Percentiles rank a stretch among this genome's conserved stretches.
phyloP scores from a whole-genome alignment of 108 stramenopile genomes.

The Nannochloropsis oceanica region DNA sequence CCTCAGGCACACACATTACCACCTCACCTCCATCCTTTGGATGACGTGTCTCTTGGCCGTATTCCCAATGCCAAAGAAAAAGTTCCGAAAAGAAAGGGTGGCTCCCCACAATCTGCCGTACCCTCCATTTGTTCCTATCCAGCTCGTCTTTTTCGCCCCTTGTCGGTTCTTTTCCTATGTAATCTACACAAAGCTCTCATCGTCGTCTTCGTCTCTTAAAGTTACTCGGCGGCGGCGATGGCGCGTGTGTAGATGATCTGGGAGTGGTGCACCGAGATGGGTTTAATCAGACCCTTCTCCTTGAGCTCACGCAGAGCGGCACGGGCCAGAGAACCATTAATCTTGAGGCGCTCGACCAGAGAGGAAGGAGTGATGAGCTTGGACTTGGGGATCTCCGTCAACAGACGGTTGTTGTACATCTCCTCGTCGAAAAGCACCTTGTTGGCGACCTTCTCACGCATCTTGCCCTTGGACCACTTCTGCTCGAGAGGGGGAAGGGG shows the following conservation, averaged over 20 bases:
- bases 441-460: slow-evolving; percentile 96
- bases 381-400: slow-evolving; percentile 90
- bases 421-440: slow-evolving; percentile 97
- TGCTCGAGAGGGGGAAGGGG: slow-evolving; percentile 3
- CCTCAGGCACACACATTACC: too few relatives aligned
- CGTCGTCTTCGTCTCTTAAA: background rate
- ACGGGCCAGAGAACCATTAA: slow-evolving; percentile 89
- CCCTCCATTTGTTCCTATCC: too few relatives aligned
- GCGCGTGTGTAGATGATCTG: slow-evolving; percentile 94
- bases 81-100: too few relatives aligned
- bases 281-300: slow-evolving; percentile 81
- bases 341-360: slow-evolving; percentile 96
- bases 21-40: too few relatives aligned
- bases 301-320: slow-evolving; percentile 77
- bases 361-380: slow-evolving; percentile 94
- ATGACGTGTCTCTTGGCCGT: too few relatives aligned
- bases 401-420: slow-evolving; percentile 68
- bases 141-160: too few relatives aligned
- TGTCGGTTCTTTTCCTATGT: too few relatives aligned
- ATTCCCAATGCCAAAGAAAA: too few relatives aligned
- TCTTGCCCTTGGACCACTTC: slow-evolving; percentile 99
- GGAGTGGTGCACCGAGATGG: slow-evolving; percentile 67
- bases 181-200: too few relatives aligned
- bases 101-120: too few relatives aligned
- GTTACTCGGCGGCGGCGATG: slow-evolving; percentile 27